A percentile compares a stretch with the other conserved stretches of the same genome.
Evolutionary conservation across 495 filamentous ascomycete species (phyloP).

Genomic region (Podospora fimiseda): DNA sequence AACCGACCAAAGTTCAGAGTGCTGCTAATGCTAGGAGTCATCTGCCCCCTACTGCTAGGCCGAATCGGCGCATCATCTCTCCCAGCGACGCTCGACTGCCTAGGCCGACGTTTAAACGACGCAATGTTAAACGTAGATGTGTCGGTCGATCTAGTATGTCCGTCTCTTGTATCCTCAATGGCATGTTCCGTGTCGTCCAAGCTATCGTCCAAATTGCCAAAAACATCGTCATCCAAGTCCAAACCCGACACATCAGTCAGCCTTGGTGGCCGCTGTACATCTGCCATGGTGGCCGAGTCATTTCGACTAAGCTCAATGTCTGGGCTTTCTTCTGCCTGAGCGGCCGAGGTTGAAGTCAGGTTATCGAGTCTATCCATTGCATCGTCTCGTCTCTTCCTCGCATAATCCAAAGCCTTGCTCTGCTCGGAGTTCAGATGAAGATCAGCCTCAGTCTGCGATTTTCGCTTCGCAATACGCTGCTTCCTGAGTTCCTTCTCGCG

Average conservation of each 20-base stretch:
- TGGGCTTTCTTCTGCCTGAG: conserved; percentile 10
- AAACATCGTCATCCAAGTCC: conserved; percentile 42
- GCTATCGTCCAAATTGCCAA: conserved; percentile 40
- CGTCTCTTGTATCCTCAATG: conserved; percentile 23
- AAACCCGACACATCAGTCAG: conserved; percentile 38
- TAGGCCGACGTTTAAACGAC: conserved; percentile 39
- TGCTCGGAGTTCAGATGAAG: conserved; percentile 23
- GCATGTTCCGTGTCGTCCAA: conserved; percentile 24
- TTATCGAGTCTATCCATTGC: conserved; percentile 36
- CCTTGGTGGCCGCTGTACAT: conserved; percentile 10
- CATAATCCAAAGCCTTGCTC: conserved; percentile 22
- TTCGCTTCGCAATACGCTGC: conserved; percentile 9
- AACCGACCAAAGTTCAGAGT: conserved; percentile 43
- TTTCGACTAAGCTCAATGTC: conserved; percentile 27
- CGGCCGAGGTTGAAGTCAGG: conserved; percentile 30
- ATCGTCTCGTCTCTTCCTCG: conserved; percentile 31
- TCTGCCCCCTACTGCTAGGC: conserved; percentile 42
- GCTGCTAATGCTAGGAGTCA: conserved; percentile 39
- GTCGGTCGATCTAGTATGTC: conserved; percentile 34
- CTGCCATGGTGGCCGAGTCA: conserved; percentile 22
- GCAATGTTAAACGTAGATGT: conserved; percentile 39
- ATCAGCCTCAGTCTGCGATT: not conserved
- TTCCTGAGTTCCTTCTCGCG: conserved; percentile 34
- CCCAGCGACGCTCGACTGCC: conserved; percentile 40
- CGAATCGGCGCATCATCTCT: conserved; percentile 40